Evolutionary conservation across 2,329 filamentous ascomycete genomes (phyloP).

Genomic region (Hypoxylon sp.): DNA sequence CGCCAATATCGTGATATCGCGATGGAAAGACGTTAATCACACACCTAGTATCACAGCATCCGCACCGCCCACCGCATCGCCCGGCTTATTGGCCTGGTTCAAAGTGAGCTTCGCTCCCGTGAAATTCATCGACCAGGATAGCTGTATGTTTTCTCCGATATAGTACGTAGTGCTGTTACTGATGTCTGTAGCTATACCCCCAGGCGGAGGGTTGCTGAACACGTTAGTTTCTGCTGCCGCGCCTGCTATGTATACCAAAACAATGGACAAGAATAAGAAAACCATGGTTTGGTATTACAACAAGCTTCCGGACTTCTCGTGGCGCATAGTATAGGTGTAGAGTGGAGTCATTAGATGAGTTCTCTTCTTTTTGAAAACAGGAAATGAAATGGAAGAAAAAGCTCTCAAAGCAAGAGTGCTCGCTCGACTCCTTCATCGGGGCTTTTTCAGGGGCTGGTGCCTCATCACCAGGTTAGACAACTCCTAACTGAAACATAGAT

Average conservation of each 20-base stretch:
- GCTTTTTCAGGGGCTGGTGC: neutral
- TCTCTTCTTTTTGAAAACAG: neutral
- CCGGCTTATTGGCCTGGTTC: neutral
- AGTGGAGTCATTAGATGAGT: neutral
- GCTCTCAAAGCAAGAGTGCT: neutral
- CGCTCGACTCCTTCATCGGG: neutral
- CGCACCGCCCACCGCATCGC: neutral
- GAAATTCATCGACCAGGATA: neutral
- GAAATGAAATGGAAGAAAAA: neutral
- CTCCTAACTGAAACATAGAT: neutral
- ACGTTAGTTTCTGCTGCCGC: neutral
- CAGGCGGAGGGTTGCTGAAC: neutral
- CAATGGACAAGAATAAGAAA: neutral
- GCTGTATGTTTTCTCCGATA: neutral
- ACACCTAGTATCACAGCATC: neutral
- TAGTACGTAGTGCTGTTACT: neutral
- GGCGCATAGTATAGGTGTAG: neutral
- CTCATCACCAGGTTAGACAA: neutral
- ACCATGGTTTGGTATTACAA: neutral
- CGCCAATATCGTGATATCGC: neutral
- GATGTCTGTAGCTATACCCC: neutral
- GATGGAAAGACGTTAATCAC: neutral
- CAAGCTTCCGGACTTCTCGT: neutral
- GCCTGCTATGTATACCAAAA: neutral
- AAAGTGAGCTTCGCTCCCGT: neutral